Percentiles rank a stretch among this genome's conserved stretches.
These are phyloP conservation scores for Rhodotorula sp. DNA, from an alignment of 1,284 basidiomycete genomes.

Conservation along the genomic window DNA sequence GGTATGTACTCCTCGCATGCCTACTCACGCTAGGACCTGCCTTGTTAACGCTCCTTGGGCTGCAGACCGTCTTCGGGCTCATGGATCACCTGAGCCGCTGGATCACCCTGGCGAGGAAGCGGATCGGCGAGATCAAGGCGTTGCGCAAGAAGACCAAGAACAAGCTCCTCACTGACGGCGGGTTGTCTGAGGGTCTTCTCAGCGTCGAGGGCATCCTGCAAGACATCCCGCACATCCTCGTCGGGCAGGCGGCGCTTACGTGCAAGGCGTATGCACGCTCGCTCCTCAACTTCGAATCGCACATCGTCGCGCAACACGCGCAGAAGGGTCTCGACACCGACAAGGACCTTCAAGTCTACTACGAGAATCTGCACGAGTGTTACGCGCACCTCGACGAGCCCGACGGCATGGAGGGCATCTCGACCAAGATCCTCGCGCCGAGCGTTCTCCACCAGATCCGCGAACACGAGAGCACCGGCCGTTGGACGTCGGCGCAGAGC, in stretches of 20 bases:
- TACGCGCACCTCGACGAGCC: constrained; percentile 96
- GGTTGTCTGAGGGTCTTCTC: constrained; percentile 17
- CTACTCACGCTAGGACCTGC: too few species aligned
- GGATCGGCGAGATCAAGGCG: constrained; percentile 53
- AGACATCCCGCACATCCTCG: constrained; percentile 64
- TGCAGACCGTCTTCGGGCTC: constrained; percentile 84
- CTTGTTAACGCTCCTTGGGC: background rate
- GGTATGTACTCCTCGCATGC: constrained; percentile 54
- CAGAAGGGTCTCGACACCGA: constrained; percentile 54
- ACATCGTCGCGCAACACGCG: constrained; percentile 51
- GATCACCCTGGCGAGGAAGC: constrained; percentile 59
- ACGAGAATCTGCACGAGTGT: constrained; percentile 91
- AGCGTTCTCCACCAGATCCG: constrained; percentile 95
- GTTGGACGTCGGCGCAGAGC: constrained; percentile 98
- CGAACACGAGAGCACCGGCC: constrained; percentile 94
- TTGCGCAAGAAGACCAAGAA: constrained; percentile 39
- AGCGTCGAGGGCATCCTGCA: constrained; percentile 40
- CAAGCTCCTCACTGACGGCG: constrained; percentile 23
- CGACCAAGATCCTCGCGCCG: constrained; percentile 82
- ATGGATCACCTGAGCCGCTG: constrained; percentile 95
- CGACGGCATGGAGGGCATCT: constrained; percentile 99
- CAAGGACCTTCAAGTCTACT: constrained; percentile 67
- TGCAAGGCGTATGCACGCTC: constrained; percentile 93
- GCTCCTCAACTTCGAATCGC: constrained; percentile 84
- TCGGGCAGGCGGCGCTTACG: constrained; percentile 90